Percentiles rank a stretch among this genome's conserved stretches.
phyloP scores from a whole-genome alignment of 2,329 filamentous ascomycete species.

The Sclerotinia minor region DNA sequence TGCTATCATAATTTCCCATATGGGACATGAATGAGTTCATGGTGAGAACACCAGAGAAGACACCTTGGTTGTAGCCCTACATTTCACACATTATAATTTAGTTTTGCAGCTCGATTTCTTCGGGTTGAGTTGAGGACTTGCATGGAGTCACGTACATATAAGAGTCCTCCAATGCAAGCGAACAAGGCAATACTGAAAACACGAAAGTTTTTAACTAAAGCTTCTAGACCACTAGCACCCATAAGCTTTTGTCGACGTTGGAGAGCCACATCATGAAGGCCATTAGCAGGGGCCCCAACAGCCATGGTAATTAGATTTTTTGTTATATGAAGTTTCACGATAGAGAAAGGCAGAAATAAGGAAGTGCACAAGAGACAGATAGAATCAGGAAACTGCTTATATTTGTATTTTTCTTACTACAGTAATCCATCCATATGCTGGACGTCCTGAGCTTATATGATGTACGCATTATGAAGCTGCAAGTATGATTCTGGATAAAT shows the following conservation, averaged over 20 bases:
- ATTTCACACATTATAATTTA: background rate
- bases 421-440: background rate
- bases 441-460: background rate
- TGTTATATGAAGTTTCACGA: background rate
- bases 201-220: slow-evolving; percentile 59
- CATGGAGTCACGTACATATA: slow-evolving; percentile 43
- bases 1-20: slow-evolving; percentile 56
- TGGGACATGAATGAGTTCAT: slow-evolving; percentile 56
- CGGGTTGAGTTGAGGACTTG: accelerated
- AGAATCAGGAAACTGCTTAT: background rate
- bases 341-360: background rate
- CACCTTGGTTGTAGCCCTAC: slow-evolving; percentile 69
- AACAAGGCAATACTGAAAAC: slow-evolving; percentile 62
- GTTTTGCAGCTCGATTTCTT: background rate
- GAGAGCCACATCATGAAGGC: slow-evolving; percentile 54
- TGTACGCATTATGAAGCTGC: background rate
- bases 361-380: background rate
- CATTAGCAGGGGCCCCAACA: slow-evolving; percentile 25
- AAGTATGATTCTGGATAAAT: background rate
- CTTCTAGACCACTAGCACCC: slow-evolving; percentile 53
- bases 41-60: slow-evolving; percentile 68
- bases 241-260: slow-evolving; percentile 54
- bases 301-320: slow-evolving; percentile 8
- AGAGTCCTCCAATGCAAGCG: slow-evolving; percentile 61
- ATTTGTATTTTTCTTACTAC: background rate